phyloP scores from a whole-genome alignment of 768 basidiomycete genomes.

The Amanita inopinata region DNA sequence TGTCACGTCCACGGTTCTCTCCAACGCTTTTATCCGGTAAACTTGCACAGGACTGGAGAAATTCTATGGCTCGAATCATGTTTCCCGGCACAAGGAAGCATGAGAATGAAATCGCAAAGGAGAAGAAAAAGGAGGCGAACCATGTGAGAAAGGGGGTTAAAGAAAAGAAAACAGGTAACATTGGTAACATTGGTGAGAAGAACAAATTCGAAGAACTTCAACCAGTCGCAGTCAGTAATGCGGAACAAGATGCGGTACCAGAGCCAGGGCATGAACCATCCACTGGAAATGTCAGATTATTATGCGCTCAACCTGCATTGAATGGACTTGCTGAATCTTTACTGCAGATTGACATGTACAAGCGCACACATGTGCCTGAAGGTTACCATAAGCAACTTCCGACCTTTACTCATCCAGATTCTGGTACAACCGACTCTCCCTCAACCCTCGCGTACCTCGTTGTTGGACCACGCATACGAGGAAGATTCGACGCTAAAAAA shows the following conservation, averaged over 20 bases:
- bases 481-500: constrained; percentile 64
- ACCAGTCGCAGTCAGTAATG: too few relatives aligned
- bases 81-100: constrained; percentile 35
- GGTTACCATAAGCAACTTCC: constrained; percentile 32
- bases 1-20: constrained; percentile 16
- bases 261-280: not conserved
- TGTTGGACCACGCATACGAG: constrained; percentile 43
- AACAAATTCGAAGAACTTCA: too few relatives aligned
- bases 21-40: constrained; percentile 31
- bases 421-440: constrained; percentile 13
- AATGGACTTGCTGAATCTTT: not conserved
- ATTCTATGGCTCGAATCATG: constrained; percentile 45
- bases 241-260: too few relatives aligned
- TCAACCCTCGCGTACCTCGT: constrained; percentile 40
- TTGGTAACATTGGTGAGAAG: too few relatives aligned
- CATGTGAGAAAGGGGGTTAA: not conserved
- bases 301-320: too few relatives aligned
- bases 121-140: constrained; percentile 12
- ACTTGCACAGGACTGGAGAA: constrained; percentile 47
- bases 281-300: constrained; percentile 6
- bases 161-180: too few relatives aligned
- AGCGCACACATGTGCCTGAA: constrained; percentile 17
- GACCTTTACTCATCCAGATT: constrained; percentile 16
- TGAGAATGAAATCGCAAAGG: constrained; percentile 10
- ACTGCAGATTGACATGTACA: constrained; percentile 21